Percentiles rank a stretch among this genome's conserved stretches.
Evolutionary conservation across 202 grass and related monocot genomes (phyloP).

Genomic region (Elaeis oleifera): DNA sequence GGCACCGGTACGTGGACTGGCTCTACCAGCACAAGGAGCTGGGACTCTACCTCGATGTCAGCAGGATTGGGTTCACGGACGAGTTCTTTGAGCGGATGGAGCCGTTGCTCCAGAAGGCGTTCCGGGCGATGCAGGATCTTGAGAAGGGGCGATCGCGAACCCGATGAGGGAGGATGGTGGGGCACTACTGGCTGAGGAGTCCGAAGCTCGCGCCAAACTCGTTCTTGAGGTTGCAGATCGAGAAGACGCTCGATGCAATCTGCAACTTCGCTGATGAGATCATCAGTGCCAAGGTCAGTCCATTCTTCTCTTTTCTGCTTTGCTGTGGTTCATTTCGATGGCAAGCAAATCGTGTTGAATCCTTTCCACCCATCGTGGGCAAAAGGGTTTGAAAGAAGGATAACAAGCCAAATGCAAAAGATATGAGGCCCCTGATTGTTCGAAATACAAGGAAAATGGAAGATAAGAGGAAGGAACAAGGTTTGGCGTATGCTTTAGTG

Average conservation of each 20-base stretch:
- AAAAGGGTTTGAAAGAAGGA: too few relatives aligned
- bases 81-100: constrained; percentile 81
- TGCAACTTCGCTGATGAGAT: constrained; percentile 77
- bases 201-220: constrained; percentile 62
- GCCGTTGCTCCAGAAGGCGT: constrained; percentile 61
- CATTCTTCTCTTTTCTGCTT: background rate
- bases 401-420: too few relatives aligned
- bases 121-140: constrained; percentile 73
- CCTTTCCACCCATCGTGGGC: too few relatives aligned
- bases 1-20: constrained; percentile 87
- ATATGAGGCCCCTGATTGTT: too few relatives aligned
- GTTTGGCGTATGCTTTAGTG: too few relatives aligned
- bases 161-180: constrained; percentile 90
- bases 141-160: constrained; percentile 97
- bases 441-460: too few relatives aligned
- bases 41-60: constrained; percentile 84
- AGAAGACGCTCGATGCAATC: constrained; percentile 64
- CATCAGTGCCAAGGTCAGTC: constrained; percentile 65
- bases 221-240: constrained; percentile 65
- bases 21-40: constrained; percentile 99
- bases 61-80: constrained; percentile 83
- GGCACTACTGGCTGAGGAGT: constrained; percentile 90
- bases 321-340: too few relatives aligned
- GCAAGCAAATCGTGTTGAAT: too few relatives aligned
- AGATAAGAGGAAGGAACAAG: too few relatives aligned